Evolutionary conservation across 257 asterid genomes (phyloP), one percentile per base, ranked within the genome.

Genomic region (Plantago elongata): DNA sequence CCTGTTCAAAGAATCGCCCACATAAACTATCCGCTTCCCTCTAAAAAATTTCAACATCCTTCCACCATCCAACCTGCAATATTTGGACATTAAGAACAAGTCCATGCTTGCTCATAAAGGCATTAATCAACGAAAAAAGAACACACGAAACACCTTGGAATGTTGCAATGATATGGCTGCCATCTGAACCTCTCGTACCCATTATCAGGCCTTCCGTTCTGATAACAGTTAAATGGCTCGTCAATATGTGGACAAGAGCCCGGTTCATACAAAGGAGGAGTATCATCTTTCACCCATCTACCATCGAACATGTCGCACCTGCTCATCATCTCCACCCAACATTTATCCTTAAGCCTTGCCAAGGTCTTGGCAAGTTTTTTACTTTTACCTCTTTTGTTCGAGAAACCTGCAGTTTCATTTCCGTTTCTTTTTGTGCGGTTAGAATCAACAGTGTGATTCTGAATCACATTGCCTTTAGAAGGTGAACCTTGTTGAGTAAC

Each of bases 1-100:
- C 69, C 95, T 77, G 68, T 81, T 86, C 68, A 86, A 86, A 22
- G 95, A 86, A 75, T 86, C 95, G 1, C 95, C 95, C n/a, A 86
- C 87, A 54, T 79, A 83, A 15, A 82, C 92, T 62, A 86, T 63
- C 57, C 89, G 68, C 67, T 81, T 86, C 56, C 92, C 92, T 72
- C 69, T 71, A 56, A 86, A 75, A 11, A 86, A 62, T n/a, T 75
- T 81, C 76, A 86, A 70, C 87, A 86, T 79, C 60, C 62, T 81
- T 30, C 61, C 54, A 59, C 87, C 95, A 49, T 78, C 75, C 73
- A 86, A 71, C 61, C 95, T 86, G 79, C 72, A 68, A 47, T 5
- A 50, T 15, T 50, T 63, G 58, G 40, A 13, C 15, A 18, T 44
- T 47, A 13, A 11, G 29, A 47, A 45, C 46, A 22, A 5, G 4